Base-by-base conservation (phyloP, 202 grass and related monocot genomes). In the Schoenoplectus triqueter region DNA sequence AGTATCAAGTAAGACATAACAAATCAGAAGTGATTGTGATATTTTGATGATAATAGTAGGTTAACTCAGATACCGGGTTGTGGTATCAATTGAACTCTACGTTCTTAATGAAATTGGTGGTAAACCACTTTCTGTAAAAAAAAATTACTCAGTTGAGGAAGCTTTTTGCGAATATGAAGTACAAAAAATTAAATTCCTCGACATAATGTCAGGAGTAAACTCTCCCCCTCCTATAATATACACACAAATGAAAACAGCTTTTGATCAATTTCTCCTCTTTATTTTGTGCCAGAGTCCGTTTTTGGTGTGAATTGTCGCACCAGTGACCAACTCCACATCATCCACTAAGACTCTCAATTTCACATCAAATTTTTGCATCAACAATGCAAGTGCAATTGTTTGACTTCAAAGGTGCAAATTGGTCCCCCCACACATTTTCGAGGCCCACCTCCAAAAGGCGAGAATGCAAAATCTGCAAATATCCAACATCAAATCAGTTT, bases 251-350 rank as follows among this genome's bases (percentile, higher is more conserved):
- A 77, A 56, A 57, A 31, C 19, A 84, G 55, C 63, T 86, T 40
- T 64, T 76, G 52, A 78, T 88, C 64, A 89, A 63, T 80, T 84
- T 87, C 91, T 94, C 31, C 50, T 89, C 74, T 64, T 94, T 44
- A 98, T 80, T 73, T 84, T 91, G 79, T 93, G 94, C 93, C 93
- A 98, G 54, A 95, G 85, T 47, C 93, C 95, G 57, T 86, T 92
- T 85, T 95, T 95, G 0, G 95, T 95, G 81, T 98, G 91, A 50
- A 98, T 98, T 9, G 96, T 98, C 11, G 91, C 96, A 0, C 93
- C 95, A 1, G 96, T 98, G 84, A 98, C 93, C 90, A 90, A 89
- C 85, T 95, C 91, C 0, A 98, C 96, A 47, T 94, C 87, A 40
- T 98, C 86, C 2, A 90, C 73, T n/a, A 91, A 91, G 47, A 93